Conservation (phyloP, 2,329 filamentous ascomycete species). For the Beauveria bassiana region DNA sequence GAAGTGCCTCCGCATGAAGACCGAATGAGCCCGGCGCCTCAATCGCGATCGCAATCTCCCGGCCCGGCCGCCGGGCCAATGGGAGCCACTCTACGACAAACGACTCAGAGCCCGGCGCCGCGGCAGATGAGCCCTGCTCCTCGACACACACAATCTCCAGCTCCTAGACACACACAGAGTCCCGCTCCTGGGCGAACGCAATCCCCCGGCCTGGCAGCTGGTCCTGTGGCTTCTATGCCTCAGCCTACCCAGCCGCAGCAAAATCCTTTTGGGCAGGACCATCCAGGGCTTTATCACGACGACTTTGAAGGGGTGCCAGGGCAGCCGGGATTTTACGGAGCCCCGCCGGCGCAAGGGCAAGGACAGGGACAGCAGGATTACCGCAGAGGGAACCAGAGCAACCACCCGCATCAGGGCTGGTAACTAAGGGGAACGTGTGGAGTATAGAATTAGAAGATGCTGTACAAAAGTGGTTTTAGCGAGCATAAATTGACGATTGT, state of each 20-base stretch:
- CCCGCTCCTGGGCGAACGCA: background rate
- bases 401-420: conserved; percentile 10
- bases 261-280: background rate
- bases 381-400: conserved; percentile 34
- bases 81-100: conserved; percentile 15
- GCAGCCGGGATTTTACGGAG: conserved; percentile 2
- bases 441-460: no score
- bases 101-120: conserved; percentile 13
- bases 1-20: background rate
- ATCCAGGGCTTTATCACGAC: background rate
- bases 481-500: no score
- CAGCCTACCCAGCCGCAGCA: background rate
- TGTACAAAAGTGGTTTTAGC: no score
- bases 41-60: conserved; percentile 1
- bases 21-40: conserved; percentile 4
- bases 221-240: background rate
- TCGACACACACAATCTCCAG: conserved; percentile 29
- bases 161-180: conserved; percentile 14
- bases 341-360: conserved; percentile 27
- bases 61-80: conserved; percentile 15
- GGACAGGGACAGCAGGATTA: conserved; percentile 45
- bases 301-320: conserved; percentile 1
- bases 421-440: no score
- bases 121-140: conserved; percentile 43
- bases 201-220: background rate